phyloP scores from a whole-genome alignment of 2,329 filamentous ascomycete genomes.

The Berkeleyomyces basicola region DNA sequence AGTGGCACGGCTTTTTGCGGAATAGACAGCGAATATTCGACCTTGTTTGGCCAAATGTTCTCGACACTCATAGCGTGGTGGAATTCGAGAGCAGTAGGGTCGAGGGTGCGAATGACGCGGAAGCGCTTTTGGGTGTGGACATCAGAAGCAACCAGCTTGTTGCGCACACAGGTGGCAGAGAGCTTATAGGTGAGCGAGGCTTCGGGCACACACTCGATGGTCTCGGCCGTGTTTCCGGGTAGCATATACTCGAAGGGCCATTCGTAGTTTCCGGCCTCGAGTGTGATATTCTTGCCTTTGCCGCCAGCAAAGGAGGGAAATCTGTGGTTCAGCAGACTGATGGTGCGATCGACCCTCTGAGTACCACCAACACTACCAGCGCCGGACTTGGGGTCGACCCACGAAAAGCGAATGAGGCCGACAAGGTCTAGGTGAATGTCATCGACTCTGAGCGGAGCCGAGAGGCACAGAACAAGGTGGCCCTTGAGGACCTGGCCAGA shows the following conservation, averaged over 20 bases:
- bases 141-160: conserved; percentile 70
- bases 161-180: conserved; percentile 74
- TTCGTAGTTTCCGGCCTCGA: conserved; percentile 65
- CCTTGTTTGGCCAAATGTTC: conserved; percentile 95
- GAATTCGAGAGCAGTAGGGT: conserved; percentile 59
- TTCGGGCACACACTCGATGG: conserved; percentile 73
- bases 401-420: conserved; percentile 45
- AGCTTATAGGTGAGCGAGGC: conserved; percentile 81
- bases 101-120: conserved; percentile 61
- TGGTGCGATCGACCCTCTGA: conserved; percentile 41
- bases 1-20: conserved; percentile 91
- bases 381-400: conserved; percentile 6
- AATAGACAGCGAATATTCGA: conserved; percentile 86
- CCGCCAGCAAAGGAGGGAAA: conserved; percentile 49
- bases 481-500: conserved; percentile 60
- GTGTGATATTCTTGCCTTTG: conserved; percentile 38
- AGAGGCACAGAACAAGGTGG: conserved; percentile 55
- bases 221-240: conserved; percentile 63
- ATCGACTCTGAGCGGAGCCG: conserved; percentile 51
- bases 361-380: conserved; percentile 15
- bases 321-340: conserved; percentile 47
- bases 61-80: conserved; percentile 87
- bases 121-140: conserved; percentile 64
- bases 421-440: conserved; percentile 56
- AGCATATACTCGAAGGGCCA: conserved; percentile 63